Base-by-base conservation (phyloP, 495 filamentous ascomycete species). In the Chaetomidium leptoderma region DNA sequence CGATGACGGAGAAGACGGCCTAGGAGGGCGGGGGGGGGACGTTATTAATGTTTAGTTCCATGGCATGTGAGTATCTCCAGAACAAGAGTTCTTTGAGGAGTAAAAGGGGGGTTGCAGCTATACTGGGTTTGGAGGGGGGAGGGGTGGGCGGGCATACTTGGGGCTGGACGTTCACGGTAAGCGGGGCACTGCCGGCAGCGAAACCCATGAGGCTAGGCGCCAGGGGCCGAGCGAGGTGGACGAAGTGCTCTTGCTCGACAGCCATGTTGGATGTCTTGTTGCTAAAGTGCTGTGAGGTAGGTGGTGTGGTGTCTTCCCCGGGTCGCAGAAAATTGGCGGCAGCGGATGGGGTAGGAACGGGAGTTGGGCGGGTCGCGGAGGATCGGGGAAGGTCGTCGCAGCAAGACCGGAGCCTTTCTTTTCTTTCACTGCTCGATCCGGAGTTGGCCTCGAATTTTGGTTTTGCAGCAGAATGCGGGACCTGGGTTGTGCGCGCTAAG, bases 1-100 rank as follows among this genome's bases (percentile, higher is more conserved):
- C 93, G 68, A 98, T 85, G 73, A 98, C 92, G 54, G 90, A 91
- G 83, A 97, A 92, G 55, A 98, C 83, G 52, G 93, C 91, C 90
- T 96, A 54, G 59, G 42, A 46, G 6, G 46, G 6, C 23, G 19
- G 14, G 30, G 26, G 24, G 29, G 49, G 54, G 47, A 19, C 24
- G 33, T 49, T 26, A 14, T 23, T 13, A 21, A 40, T 47, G 17
- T 23, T 26, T 9, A 17, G 24, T 10, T 47, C 27, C 2, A n/a
- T n/a, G n/a, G n/a, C n/a, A n/a, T n/a, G n/a, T 9, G 27, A 30
- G 1, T 8, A 47, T 4, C 40, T n/a, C n/a, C n/a, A n/a, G n/a
- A n/a, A n/a, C n/a, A n/a, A n/a, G n/a, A n/a, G n/a, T n/a, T n/a
- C n/a, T n/a, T 26, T 23, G 30, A 19, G 17, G 33, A 35, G 47